Conservation (phyloP, 495 filamentous ascomycete species). For the Aspergillus homomorphus region DNA sequence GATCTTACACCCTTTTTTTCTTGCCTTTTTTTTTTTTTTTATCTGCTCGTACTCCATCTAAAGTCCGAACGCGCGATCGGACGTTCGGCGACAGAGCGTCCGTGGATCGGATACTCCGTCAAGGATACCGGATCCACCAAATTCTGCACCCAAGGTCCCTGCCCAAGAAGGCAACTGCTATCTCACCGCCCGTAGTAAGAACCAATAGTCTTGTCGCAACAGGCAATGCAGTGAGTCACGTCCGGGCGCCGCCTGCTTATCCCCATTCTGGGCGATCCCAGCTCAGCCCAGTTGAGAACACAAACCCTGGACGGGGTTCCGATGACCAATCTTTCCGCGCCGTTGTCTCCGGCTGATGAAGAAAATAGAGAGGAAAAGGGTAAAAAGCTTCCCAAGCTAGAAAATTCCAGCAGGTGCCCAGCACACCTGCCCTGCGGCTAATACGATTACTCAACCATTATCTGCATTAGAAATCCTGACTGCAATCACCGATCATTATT, state of each 20-base stretch:
- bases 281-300: not conserved
- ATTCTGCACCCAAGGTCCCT: not conserved
- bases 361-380: not conserved
- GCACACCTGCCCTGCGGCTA: not conserved
- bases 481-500: not conserved
- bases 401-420: constrained; percentile 8
- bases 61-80: constrained; percentile 18
- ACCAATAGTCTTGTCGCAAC: constrained; percentile 8
- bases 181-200: constrained; percentile 10
- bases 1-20: constrained; percentile 7
- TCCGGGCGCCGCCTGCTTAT: constrained; percentile 5
- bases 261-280: constrained; percentile 7
- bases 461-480: not conserved
- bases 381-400: not conserved
- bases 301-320: not conserved
- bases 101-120: constrained; percentile 13
- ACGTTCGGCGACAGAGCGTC: constrained; percentile 10
- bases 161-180: constrained; percentile 4
- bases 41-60: constrained; percentile 12
- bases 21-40: constrained; percentile 5
- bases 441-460: not conserved
- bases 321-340: constrained; percentile 23
- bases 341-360: constrained; percentile 7
- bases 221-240: constrained; percentile 10
- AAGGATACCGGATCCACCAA: constrained; percentile 9